phyloP scores from a whole-genome alignment of 2,329 filamentous ascomycete genomes.

The Fusarium robinianum region DNA sequence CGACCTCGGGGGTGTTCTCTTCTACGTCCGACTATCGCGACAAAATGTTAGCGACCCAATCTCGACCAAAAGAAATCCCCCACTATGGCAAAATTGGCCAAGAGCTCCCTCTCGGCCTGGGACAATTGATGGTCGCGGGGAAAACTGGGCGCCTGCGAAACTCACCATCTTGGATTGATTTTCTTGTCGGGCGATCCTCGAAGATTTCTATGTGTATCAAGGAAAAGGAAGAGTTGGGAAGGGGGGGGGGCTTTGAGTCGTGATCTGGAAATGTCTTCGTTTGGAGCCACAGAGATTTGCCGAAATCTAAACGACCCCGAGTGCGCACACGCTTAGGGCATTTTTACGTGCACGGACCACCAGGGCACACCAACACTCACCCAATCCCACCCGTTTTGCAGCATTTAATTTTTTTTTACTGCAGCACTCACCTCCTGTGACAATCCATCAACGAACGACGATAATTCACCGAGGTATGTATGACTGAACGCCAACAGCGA shows the following conservation, averaged over 20 bases:
- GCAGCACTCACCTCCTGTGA: slow-evolving; percentile 28
- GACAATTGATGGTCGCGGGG: neutral
- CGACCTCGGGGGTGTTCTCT: slow-evolving; percentile 89
- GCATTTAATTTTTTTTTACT: slow-evolving; percentile 21
- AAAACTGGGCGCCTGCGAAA: slow-evolving; percentile 28
- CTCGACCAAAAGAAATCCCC: slow-evolving; percentile 4
- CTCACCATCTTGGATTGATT: slow-evolving; percentile 64
- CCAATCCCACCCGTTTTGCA: slow-evolving; percentile 6
- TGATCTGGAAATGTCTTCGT: slow-evolving; percentile 40
- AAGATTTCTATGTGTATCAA: slow-evolving; percentile 56
- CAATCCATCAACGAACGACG: slow-evolving; percentile 36
- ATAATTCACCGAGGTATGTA: slow-evolving; percentile 53
- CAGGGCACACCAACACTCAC: slow-evolving; percentile 44
- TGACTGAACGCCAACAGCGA: slow-evolving; percentile 37
- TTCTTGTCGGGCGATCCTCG: slow-evolving; percentile 69
- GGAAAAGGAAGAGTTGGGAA: slow-evolving; percentile 33
- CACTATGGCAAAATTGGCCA: slow-evolving; percentile 7
- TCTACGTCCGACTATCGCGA: slow-evolving; percentile 94
- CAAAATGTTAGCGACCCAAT: slow-evolving; percentile 28
- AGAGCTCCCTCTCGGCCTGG: neutral
- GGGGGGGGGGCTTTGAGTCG: slow-evolving; percentile 36
- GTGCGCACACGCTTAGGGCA: slow-evolving; percentile 49
- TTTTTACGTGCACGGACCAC: slow-evolving; percentile 50
- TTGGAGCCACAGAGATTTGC: slow-evolving; percentile 44
- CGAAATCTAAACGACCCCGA: slow-evolving; percentile 39